These are phyloP conservation scores for Lachancea kluyveri DNA, from an alignment of 805 yeast genomes.

Conservation along the genomic window DNA sequence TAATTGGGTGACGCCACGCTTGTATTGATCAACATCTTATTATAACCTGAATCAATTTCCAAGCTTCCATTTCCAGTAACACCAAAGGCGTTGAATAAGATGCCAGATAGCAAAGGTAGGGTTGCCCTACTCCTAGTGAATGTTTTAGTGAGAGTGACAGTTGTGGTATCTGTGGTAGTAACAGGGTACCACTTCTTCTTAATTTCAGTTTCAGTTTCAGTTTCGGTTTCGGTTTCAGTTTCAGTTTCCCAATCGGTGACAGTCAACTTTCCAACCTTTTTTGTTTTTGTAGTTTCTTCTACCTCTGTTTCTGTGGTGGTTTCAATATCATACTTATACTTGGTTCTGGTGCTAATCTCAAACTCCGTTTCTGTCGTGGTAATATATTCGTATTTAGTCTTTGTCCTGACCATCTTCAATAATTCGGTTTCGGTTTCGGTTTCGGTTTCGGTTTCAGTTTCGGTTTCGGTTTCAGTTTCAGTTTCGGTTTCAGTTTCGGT, in stretches of 20 bases:
- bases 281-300: constrained; percentile 14
- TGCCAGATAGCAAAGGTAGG: constrained; percentile 2
- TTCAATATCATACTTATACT: constrained; percentile 13
- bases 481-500: constrained; percentile 13
- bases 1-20: too few species aligned
- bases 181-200: constrained; percentile 10
- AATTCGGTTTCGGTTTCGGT: constrained; percentile 17
- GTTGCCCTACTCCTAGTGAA: constrained; percentile 7
- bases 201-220: constrained; percentile 17
- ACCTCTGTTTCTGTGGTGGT: constrained; percentile 24
- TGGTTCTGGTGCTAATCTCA: constrained; percentile 14
- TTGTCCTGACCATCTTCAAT: constrained; percentile 18
- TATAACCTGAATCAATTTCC: too few species aligned
- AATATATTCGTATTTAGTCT: constrained; percentile 22
- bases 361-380: constrained; percentile 24
- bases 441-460: constrained; percentile 4
- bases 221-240: too few species aligned
- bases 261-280: constrained; percentile 22
- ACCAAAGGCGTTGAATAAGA: too few species aligned
- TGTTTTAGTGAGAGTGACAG: too few species aligned
- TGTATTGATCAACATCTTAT: too few species aligned
- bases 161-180: constrained; percentile 18
- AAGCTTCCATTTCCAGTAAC: too few species aligned
- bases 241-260: constrained; percentile 17
- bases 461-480: constrained; percentile 8